Evolutionary conservation across 306 rosid genomes (phyloP), one percentile per base, ranked within the genome.

Genomic region (Coriaria nepalensis): DNA sequence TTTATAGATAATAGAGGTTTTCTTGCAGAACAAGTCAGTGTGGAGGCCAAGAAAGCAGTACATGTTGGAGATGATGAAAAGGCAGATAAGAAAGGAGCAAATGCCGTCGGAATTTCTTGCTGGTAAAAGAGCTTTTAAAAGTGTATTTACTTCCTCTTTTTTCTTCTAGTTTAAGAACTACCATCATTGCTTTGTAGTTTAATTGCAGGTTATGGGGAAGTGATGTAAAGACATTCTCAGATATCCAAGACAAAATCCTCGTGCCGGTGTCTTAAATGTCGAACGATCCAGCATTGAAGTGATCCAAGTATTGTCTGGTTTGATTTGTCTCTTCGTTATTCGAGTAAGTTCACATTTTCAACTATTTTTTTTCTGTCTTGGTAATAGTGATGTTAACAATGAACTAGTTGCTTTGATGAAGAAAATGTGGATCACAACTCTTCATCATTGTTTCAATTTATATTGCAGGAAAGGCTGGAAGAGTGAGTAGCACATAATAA

Each of bases 61-160:
- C 97, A 81, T 62, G 78, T 88, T 43, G 97, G 97, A 14, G 95
- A 84, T 51, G 97, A 88, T 73, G 35, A 56, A 54, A 68, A 72
- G n/a, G 80, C 95, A 44, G 93, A 84, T 71, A 81, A 84, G 65
- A 35, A 40, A 0, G 97, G 95, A 46, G 95, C 95, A 48, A 81
- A 68, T 56, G 75, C 80, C 34, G 53, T 81, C 53, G 97, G 95
- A 45, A 73, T 90, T 10, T 80, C 80, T 74, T 90, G 97, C 67
- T 84, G 90, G 97, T 88, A 61, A 74, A 82, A 45, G 50, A 46
- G 39, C 45, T 62, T 44, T 32, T n/a, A 60, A 14, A 38, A 45
- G 52, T 43, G 49, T 69, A 39, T 53, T 15, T n/a, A n/a, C n/a
- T n/a, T n/a, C n/a, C n/a, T 35, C 32, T 6, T 34, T 5, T 51